These are phyloP conservation scores for Nitzschia sp. DNA, from an alignment of 108 stramenopile genomes.

Conservation along the genomic window DNA sequence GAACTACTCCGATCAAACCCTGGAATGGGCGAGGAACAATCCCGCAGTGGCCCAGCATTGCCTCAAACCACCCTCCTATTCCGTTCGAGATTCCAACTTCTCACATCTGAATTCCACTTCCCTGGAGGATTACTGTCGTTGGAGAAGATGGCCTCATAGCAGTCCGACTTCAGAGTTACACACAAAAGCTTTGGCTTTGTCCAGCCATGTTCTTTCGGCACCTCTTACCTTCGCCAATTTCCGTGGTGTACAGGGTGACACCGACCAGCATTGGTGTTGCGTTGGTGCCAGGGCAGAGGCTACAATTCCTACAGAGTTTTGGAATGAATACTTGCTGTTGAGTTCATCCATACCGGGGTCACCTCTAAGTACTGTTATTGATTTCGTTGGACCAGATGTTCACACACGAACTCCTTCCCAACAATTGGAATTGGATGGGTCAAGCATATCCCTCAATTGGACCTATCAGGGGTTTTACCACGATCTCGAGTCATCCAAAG, in stretches of 20 bases:
- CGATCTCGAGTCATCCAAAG: constrained; percentile 10
- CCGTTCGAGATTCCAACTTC: not conserved
- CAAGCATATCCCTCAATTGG: constrained; percentile 27
- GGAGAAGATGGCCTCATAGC: constrained; percentile 49
- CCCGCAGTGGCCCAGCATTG: constrained; percentile 25
- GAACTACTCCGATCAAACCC: constrained; percentile 11
- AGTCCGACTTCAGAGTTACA: constrained; percentile 5
- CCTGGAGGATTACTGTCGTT: constrained; percentile 54
- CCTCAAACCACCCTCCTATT: constrained; percentile 18
- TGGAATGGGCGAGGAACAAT: constrained; percentile 32
- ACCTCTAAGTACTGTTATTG: constrained; percentile 15
- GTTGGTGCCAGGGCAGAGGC: constrained; percentile 87
- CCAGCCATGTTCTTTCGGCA: constrained; percentile 72
- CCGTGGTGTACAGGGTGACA: not conserved
- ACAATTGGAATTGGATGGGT: not conserved
- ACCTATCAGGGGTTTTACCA: constrained; percentile 36
- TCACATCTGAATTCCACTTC: constrained; percentile 18
- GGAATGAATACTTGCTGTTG: constrained; percentile 67
- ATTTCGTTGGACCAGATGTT: constrained; percentile 86
- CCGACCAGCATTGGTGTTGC: constrained; percentile 45
- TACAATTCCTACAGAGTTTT: constrained; percentile 73
- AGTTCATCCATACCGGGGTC: not conserved
- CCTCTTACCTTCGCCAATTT: constrained; percentile 63
- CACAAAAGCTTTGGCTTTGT: constrained; percentile 43
- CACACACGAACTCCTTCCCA: constrained; percentile 21